Conservation (phyloP, 2,329 filamentous ascomycete genomes). For the Cladosporium sp. region DNA sequence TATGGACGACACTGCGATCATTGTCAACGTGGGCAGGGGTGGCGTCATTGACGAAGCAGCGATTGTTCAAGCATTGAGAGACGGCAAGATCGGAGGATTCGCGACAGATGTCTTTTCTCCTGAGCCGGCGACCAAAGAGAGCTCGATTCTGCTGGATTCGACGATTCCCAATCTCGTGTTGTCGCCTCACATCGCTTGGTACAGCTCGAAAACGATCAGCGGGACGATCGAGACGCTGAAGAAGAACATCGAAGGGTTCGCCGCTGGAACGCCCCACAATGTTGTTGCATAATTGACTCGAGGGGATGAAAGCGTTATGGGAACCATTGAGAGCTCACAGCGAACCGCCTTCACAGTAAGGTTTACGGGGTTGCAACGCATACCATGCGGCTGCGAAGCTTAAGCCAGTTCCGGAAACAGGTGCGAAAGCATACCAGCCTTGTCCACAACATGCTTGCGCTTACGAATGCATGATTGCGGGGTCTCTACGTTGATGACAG, state of each 20-base stretch:
- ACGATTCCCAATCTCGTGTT: constrained; percentile 53
- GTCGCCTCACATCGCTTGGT: constrained; percentile 59
- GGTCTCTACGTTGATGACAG: neutral
- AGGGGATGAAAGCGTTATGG: neutral
- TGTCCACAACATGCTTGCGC: neutral
- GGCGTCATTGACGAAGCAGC: constrained; percentile 55
- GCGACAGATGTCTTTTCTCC: constrained; percentile 54
- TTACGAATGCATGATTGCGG: neutral
- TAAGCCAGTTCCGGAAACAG: neutral
- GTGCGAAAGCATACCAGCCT: neutral
- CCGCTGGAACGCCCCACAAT: constrained; percentile 43
- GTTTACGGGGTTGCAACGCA: neutral
- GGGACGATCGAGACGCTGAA: constrained; percentile 50
- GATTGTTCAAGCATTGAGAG: constrained; percentile 48
- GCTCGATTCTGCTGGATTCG: constrained; percentile 48
- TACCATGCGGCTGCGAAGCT: neutral
- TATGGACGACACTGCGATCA: constrained; percentile 49
- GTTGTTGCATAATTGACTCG: constrained; percentile 32
- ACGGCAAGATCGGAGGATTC: constrained; percentile 51
- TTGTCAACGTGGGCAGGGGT: constrained; percentile 53
- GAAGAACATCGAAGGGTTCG: constrained; percentile 52
- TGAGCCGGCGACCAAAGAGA: constrained; percentile 51
- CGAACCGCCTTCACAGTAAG: neutral
- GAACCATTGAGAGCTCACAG: neutral
- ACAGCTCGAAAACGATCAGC: constrained; percentile 49